Percentiles rank a stretch among this genome's conserved stretches.
phyloP scores from a whole-genome alignment of 768 basidiomycete genomes.

The Boletus bicolor region DNA sequence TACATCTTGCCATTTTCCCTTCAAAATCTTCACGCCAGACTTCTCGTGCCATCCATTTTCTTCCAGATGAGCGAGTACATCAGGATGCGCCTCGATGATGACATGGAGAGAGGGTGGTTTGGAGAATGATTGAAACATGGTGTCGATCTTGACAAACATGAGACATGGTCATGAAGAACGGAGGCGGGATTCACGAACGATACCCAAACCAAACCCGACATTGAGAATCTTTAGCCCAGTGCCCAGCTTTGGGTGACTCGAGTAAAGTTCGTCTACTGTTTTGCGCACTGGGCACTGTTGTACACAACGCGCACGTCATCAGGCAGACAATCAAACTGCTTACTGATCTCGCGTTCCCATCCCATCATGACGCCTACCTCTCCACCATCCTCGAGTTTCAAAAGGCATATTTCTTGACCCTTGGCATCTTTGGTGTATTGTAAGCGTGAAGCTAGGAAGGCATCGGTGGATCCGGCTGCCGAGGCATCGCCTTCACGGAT shows the following conservation, averaged over 20 bases:
- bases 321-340: slow-evolving; percentile 16
- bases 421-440: slow-evolving; percentile 63
- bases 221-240: slow-evolving; percentile 71
- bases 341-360: slow-evolving; percentile 87
- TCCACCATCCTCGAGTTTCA: slow-evolving; percentile 57
- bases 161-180: slow-evolving; percentile 1
- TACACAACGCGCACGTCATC: slow-evolving; percentile 10
- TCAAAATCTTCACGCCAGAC: slow-evolving; percentile 72
- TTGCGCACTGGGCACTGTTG: slow-evolving; percentile 55
- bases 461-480: slow-evolving; percentile 57
- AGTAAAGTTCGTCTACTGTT: slow-evolving; percentile 67
- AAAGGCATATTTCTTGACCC: slow-evolving; percentile 81
- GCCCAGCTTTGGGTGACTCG: slow-evolving; percentile 43
- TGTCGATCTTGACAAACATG: slow-evolving; percentile 62
- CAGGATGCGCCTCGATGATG: slow-evolving; percentile 92
- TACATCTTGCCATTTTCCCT: slow-evolving; percentile 94
- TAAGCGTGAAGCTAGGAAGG: slow-evolving; percentile 70
- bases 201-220: slow-evolving; percentile 92
- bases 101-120: slow-evolving; percentile 68
- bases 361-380: slow-evolving; percentile 99
- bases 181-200: slow-evolving; percentile 45
- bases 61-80: slow-evolving; percentile 83
- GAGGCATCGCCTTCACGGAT: slow-evolving; percentile 52
- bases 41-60: slow-evolving; percentile 74
- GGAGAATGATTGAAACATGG: slow-evolving; percentile 65